phyloP scores from a whole-genome alignment of 129 eudicot genomes.

The Flaveria brownii region DNA sequence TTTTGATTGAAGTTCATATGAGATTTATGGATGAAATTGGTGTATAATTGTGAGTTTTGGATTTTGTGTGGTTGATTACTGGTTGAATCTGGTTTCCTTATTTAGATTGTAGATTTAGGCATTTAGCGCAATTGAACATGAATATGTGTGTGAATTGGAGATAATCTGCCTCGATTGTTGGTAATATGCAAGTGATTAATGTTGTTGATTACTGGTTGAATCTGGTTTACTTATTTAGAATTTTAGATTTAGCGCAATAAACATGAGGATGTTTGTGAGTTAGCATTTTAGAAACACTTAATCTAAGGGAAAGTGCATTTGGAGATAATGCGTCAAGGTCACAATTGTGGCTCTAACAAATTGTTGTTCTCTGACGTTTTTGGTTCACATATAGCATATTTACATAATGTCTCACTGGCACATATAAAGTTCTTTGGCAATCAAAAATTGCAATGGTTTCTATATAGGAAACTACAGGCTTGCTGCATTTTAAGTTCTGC shows the following conservation, averaged over 20 bases:
- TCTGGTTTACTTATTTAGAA: neutral
- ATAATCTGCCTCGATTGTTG: neutral
- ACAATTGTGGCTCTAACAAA: neutral
- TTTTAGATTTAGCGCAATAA: neutral
- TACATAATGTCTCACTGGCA: neutral
- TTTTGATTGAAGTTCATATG: neutral
- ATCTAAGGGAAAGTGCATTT: neutral
- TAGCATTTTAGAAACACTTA: neutral
- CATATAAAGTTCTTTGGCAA: neutral
- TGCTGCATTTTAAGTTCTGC: neutral
- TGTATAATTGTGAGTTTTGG: neutral
- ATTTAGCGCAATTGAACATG: neutral
- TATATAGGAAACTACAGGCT: neutral
- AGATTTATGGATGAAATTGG: slow-evolving; percentile 8
- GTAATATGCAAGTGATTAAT: neutral
- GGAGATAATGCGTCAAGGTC: neutral
- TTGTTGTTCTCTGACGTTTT: neutral
- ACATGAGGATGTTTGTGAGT: slow-evolving; percentile 12
- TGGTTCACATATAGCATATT: neutral
- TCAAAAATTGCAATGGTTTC: neutral
- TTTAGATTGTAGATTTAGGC: neutral
- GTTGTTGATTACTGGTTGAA: neutral
- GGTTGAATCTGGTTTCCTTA: neutral
- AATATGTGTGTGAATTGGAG: neutral
- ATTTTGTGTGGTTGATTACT: neutral